A percentile compares a stretch with the other conserved stretches of the same genome.
phyloP scores from a whole-genome alignment of 805 yeast species.

The Nakazawaea wyomingensis region DNA sequence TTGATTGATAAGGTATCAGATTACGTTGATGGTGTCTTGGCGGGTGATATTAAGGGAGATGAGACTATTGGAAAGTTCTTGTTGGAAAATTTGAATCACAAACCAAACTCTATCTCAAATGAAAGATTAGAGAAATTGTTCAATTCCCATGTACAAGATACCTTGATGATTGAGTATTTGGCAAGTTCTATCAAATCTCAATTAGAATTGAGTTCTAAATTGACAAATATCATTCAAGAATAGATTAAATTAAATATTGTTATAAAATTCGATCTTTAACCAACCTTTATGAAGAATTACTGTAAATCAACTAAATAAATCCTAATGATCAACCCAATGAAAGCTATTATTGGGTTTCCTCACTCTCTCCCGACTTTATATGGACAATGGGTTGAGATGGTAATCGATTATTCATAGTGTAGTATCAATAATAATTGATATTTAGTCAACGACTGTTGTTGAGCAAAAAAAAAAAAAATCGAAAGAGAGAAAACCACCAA shows the following conservation, averaged over 20 bases:
- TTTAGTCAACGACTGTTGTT: too few relatives aligned
- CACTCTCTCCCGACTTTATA: too few relatives aligned
- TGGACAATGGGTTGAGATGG: too few relatives aligned
- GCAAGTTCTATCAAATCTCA: slow-evolving; percentile 83
- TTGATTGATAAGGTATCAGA: slow-evolving; percentile 45
- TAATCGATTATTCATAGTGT: too few relatives aligned
- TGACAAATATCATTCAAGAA: slow-evolving; percentile 48
- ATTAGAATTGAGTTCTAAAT: slow-evolving; percentile 70
- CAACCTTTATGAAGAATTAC: too few relatives aligned
- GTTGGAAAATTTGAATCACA: slow-evolving; percentile 49
- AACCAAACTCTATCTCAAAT: slow-evolving; percentile 44
- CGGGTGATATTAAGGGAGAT: slow-evolving; percentile 42
- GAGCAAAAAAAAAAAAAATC: too few relatives aligned
- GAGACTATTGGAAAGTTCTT: slow-evolving; percentile 62
- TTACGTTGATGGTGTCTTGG: slow-evolving; percentile 39
- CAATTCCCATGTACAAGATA: slow-evolving; percentile 72
- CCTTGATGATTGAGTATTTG: slow-evolving; percentile 74
- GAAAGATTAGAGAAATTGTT: slow-evolving; percentile 55
- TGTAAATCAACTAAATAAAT: too few relatives aligned
- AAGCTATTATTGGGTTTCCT: too few relatives aligned
- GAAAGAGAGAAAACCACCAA: too few relatives aligned
- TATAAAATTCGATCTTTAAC: neutral
- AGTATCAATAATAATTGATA: too few relatives aligned
- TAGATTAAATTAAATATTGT: neutral
- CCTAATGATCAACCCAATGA: too few relatives aligned